Evolutionary conservation across 2,329 filamentous ascomycete species (phyloP).

Genomic region (Pseudocercospora eumusae): DNA sequence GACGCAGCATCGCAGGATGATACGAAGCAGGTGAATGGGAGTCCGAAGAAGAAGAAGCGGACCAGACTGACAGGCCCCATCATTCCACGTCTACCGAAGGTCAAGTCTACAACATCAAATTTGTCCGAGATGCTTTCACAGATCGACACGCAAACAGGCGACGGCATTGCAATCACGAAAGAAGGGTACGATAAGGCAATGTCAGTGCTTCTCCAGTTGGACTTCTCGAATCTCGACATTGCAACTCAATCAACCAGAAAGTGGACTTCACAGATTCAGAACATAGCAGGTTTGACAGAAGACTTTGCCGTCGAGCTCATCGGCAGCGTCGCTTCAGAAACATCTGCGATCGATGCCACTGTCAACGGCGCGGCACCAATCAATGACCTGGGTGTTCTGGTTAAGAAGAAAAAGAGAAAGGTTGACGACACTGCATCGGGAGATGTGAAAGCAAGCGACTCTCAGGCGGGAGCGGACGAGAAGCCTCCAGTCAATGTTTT

Average conservation of each 20-base stretch:
- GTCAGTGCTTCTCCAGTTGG: constrained; percentile 67
- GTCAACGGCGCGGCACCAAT: constrained; percentile 19
- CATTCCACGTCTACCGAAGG: constrained; percentile 60
- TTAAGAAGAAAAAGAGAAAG: constrained; percentile 55
- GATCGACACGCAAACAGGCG: constrained; percentile 14
- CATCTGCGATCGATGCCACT: neutral
- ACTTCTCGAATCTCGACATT: constrained; percentile 68
- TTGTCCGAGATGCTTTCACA: constrained; percentile 27
- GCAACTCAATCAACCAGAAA: constrained; percentile 65
- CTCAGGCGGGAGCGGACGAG: neutral
- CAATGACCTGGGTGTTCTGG: constrained; percentile 43
- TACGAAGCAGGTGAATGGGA: constrained; percentile 7
- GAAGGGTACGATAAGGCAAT: constrained; percentile 51
- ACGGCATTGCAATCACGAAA: constrained; percentile 31
- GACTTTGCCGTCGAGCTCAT: constrained; percentile 29
- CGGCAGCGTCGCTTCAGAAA: constrained; percentile 25
- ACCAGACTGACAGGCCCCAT: constrained; percentile 61
- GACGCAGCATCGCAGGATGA: constrained; percentile 7
- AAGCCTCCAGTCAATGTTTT: constrained; percentile 52
- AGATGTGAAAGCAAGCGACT: neutral
- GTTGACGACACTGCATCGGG: constrained; percentile 24
- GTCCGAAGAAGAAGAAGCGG: constrained; percentile 30
- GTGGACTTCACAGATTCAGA: constrained; percentile 67
- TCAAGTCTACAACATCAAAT: constrained; percentile 35
- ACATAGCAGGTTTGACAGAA: constrained; percentile 25